A percentile compares a stretch with the other conserved stretches of the same genome.
Evolutionary conservation across 192 early-diverging fungal species (phyloP).

Genomic region (Coemansia furcata): DNA sequence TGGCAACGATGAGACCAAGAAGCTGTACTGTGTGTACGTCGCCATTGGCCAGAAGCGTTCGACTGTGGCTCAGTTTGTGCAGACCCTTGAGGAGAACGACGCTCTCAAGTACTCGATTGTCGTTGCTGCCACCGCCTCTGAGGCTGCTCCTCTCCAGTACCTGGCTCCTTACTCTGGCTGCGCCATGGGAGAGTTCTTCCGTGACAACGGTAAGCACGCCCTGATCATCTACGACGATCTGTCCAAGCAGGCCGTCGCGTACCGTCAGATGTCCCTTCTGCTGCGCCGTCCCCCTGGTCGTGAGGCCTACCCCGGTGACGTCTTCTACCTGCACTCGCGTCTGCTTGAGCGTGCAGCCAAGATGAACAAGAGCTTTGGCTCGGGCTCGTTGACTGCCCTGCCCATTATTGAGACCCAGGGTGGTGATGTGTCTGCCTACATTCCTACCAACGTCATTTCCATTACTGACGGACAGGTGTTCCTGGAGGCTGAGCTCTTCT

Average conservation of each 20-base stretch:
- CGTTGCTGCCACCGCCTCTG: conserved; percentile 98
- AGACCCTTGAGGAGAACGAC: conserved; percentile 97
- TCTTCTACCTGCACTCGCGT: conserved; percentile 99
- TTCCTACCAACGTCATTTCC: conserved; percentile 99
- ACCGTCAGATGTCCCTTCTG: conserved; percentile 99
- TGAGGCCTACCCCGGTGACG: conserved; percentile 99
- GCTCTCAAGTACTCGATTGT: conserved; percentile 98
- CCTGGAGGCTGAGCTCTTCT: conserved; percentile 99
- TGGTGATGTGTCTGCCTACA: conserved; percentile 99
- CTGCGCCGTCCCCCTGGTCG: conserved; percentile 99
- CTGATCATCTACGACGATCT: conserved; percentile 99
- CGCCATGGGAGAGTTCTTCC: conserved; percentile 98
- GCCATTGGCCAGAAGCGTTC: conserved; percentile 99
- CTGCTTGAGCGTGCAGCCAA: conserved; percentile 98
- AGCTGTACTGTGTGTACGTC: conserved; percentile 99
- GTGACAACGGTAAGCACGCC: conserved; percentile 97
- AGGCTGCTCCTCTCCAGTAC: conserved; percentile 98
- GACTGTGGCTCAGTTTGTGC: conserved; percentile 98
- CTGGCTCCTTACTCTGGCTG: conserved; percentile 98
- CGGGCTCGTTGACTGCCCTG: conserved; percentile 96
- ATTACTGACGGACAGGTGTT: conserved; percentile 99
- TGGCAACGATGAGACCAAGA: conserved; percentile 93
- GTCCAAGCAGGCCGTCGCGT: conserved; percentile 99
- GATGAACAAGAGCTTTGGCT: conserved; percentile 96
- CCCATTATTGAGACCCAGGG: conserved; percentile 99